Conservation (phyloP, 1,284 basidiomycete genomes). For the Bondarzewia mesenterica region DNA sequence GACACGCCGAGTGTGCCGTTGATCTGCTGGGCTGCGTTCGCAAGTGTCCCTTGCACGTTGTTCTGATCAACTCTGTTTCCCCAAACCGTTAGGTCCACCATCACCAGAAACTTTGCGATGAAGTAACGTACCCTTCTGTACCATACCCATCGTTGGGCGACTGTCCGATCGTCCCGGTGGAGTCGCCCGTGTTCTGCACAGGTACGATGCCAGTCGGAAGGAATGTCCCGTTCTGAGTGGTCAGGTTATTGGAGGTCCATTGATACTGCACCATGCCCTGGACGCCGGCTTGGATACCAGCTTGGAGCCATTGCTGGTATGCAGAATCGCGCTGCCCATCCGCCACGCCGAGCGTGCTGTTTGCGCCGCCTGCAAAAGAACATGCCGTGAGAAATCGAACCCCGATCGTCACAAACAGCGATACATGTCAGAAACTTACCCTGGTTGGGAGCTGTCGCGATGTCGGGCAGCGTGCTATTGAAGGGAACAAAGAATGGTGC, state of each 20-base stretch:
- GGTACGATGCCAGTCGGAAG: not conserved
- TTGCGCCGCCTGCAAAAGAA: no score
- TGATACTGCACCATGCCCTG: conserved; percentile 53
- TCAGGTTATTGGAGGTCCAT: conserved; percentile 12
- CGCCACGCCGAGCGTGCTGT: conserved; percentile 19
- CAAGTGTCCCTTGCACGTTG: not conserved
- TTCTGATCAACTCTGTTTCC: not conserved
- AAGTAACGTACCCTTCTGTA: conserved; percentile 21
- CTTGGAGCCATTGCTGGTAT: conserved; percentile 45
- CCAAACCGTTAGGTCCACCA: no score
- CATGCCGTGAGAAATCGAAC: conserved; percentile 1
- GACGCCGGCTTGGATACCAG: conserved; percentile 35
- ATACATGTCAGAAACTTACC: no score
- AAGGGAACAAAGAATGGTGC: conserved; percentile 50
- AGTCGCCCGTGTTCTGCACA: conserved; percentile 2
- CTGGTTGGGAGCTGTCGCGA: conserved; percentile 17
- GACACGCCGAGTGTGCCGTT: no score
- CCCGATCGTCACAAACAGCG: conserved; percentile 20
- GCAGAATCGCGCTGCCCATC: conserved; percentile 41
- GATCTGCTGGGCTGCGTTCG: not conserved
- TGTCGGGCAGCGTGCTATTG: conserved; percentile 41
- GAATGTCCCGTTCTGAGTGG: conserved; percentile 5
- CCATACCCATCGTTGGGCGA: conserved; percentile 63
- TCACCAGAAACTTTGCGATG: no score
- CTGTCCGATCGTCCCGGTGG: conserved; percentile 24